Conservation (phyloP, 768 basidiomycete species). For the Leucocoprinus birnbaumii region DNA sequence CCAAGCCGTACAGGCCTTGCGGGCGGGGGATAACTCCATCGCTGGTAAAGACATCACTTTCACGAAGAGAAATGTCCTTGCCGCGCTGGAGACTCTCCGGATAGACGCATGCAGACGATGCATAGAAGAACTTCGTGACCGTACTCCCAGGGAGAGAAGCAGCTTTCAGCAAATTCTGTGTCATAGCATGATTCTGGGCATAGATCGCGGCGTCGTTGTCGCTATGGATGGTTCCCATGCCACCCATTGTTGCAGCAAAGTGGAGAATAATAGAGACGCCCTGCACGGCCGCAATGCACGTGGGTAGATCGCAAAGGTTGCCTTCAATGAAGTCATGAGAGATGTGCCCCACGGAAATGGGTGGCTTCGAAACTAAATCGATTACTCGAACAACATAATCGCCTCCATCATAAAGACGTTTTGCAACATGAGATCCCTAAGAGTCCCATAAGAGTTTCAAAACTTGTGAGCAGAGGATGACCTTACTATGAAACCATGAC, state of each 20-base stretch:
- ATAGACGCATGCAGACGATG: conserved; percentile 61
- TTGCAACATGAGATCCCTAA: conserved; percentile 52
- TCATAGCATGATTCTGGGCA: conserved; percentile 46
- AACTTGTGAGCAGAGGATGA: neutral
- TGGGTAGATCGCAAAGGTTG: conserved; percentile 40
- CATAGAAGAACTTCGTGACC: conserved; percentile 46
- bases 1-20: conserved; percentile 58
- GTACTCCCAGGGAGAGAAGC: conserved; percentile 25
- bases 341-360: conserved; percentile 18
- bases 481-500: conserved; percentile 53
- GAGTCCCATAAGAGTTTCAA: conserved; percentile 6
- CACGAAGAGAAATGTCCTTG: conserved; percentile 40
- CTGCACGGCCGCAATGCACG: conserved; percentile 34
- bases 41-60: conserved; percentile 37
- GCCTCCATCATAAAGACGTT: conserved; percentile 28
- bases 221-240: conserved; percentile 60
- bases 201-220: conserved; percentile 50
- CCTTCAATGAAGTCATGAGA: conserved; percentile 38
- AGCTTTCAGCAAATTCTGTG: conserved; percentile 41
- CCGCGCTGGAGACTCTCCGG: conserved; percentile 38
- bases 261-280: conserved; percentile 47
- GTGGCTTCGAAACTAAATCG: conserved; percentile 28
- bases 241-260: conserved; percentile 62
- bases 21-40: conserved; percentile 29
- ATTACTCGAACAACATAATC: conserved; percentile 37